A percentile compares a stretch with the other conserved stretches of the same genome.
Evolutionary conservation across 2,329 filamentous ascomycete genomes (phyloP).

Genomic region (Coniochaeta prunicola): DNA sequence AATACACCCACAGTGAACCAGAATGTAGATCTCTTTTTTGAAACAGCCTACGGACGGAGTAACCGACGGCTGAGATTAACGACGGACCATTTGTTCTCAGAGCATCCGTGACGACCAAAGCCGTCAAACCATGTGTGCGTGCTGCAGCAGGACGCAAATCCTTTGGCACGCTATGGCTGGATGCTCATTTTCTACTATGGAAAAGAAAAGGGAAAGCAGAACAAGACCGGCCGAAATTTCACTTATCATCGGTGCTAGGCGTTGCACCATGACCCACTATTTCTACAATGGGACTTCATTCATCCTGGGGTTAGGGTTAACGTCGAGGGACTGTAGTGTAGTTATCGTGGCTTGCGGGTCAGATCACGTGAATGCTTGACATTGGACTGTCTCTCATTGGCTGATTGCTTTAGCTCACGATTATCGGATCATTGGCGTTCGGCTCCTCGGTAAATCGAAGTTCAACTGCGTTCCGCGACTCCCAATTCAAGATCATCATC

Average conservation of each 20-base stretch:
- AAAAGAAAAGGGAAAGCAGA: conserved; percentile 21
- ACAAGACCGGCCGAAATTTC: conserved; percentile 7
- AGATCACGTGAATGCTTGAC: conserved; percentile 14
- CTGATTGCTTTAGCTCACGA: too few species aligned
- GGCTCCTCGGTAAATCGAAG: background rate
- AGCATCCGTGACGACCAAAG: conserved; percentile 27
- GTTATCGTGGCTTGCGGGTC: conserved; percentile 6
- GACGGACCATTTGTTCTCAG: conserved; percentile 46
- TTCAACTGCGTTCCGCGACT: background rate
- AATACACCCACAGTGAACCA: background rate
- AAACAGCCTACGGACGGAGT: conserved; percentile 46
- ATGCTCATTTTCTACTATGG: conserved; percentile 44
- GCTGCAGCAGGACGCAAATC: conserved; percentile 17
- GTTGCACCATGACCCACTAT: too few species aligned
- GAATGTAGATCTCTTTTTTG: conserved; percentile 52
- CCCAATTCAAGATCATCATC: conserved; percentile 4
- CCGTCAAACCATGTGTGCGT: conserved; percentile 20
- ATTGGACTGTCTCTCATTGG: conserved; percentile 28
- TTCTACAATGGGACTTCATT: too few species aligned
- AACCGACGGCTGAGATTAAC: conserved; percentile 49
- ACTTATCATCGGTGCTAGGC: too few species aligned
- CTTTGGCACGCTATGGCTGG: conserved; percentile 21
- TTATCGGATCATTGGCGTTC: too few species aligned
- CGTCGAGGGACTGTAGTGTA: too few species aligned
- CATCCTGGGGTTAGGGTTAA: too few species aligned